Conservation (phyloP, 148 eudicot species). For the Euryodendron excelsum region DNA sequence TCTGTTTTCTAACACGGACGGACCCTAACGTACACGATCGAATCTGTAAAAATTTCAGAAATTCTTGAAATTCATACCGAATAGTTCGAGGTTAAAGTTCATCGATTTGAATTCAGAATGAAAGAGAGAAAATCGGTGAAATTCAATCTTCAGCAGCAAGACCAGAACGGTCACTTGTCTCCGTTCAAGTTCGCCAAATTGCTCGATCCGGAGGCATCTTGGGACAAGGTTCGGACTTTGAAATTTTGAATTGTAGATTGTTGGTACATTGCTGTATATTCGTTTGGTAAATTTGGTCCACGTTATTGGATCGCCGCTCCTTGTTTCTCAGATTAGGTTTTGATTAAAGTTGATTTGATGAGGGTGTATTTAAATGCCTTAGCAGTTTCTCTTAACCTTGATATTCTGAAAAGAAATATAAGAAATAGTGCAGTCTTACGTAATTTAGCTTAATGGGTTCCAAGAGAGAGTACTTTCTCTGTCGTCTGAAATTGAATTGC, state of each 20-base stretch:
- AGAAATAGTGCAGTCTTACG: neutral
- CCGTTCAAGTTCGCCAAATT: slow-evolving; percentile 67
- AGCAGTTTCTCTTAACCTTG: neutral
- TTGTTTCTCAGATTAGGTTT: neutral
- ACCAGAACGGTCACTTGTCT: slow-evolving; percentile 61
- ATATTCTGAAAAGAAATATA: neutral
- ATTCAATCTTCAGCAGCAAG: slow-evolving; percentile 32
- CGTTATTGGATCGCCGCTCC: neutral
- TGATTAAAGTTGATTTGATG: neutral
- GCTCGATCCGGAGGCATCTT: slow-evolving; percentile 77
- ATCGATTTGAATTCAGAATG: slow-evolving; percentile 25
- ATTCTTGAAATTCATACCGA: neutral
- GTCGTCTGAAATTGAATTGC: neutral
- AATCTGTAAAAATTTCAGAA: neutral
- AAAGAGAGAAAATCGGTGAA: slow-evolving; percentile 62
- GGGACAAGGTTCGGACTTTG: slow-evolving; percentile 65
- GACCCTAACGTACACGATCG: neutral
- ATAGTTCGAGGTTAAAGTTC: neutral
- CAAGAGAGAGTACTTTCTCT: neutral
- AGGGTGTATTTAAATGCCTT: neutral
- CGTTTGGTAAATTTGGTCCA: neutral
- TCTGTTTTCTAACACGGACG: neutral
- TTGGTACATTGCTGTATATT: neutral
- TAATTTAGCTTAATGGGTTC: neutral
- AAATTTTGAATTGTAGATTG: neutral